Percentiles rank a stretch among this genome's conserved stretches.
These are phyloP conservation scores for Pythium insidiosum DNA, from an alignment of 352 stramenopile species.

Conservation along the genomic window DNA sequence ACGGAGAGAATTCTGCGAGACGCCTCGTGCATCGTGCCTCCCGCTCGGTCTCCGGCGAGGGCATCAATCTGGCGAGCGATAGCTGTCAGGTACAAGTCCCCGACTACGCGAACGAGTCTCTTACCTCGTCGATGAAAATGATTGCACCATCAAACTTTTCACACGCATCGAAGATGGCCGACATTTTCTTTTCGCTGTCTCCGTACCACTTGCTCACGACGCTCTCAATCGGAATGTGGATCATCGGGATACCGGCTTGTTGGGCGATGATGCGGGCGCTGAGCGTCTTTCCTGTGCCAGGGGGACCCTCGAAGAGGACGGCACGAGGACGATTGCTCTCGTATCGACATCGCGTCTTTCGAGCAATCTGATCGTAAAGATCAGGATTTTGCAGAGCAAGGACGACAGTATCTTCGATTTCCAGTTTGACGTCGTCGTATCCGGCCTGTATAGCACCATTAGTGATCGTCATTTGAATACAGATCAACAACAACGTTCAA, in stretches of 20 bases:
- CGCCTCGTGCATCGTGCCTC: constrained; percentile 89
- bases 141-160: constrained; percentile 89
- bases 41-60: constrained; percentile 82
- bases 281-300: constrained; percentile 92
- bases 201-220: constrained; percentile 94
- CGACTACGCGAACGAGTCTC: background rate
- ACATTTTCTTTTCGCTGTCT: constrained; percentile 93
- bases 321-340: constrained; percentile 87
- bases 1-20: constrained; percentile 89
- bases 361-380: constrained; percentile 86
- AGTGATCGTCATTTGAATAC: background rate
- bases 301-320: constrained; percentile 91
- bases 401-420: constrained; percentile 91
- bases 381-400: constrained; percentile 89
- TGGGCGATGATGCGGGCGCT: constrained; percentile 92
- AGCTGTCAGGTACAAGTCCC: no score
- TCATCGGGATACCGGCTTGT: constrained; percentile 88
- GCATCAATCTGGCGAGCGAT: constrained; percentile 70
- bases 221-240: constrained; percentile 91
- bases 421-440: constrained; percentile 86
- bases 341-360: constrained; percentile 84
- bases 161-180: constrained; percentile 90
- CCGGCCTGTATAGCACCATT: constrained; percentile 42
- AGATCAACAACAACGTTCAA: background rate
- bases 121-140: constrained; percentile 93